Base-by-base conservation (phyloP, 176 grass and related monocot species). In the Calamus simplicifolius region DNA sequence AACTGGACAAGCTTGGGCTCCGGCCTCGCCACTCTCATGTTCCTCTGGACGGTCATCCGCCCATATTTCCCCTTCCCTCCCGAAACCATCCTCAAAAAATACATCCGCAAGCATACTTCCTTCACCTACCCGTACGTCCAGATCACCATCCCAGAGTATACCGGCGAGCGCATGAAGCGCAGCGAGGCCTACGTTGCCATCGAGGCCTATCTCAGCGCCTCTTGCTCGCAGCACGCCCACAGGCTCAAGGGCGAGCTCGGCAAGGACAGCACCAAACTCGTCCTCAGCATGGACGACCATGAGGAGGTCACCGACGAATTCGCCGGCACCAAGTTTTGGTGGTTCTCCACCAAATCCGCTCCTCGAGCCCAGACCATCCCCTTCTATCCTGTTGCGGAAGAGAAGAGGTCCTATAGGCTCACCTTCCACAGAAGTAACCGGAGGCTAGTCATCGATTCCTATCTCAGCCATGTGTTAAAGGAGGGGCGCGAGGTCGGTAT, bases 241-340 rank as follows among this genome's bases (percentile, higher is more conserved):
- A 64, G 4, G 43, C 89, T 94, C 62, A 69, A 23, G 54, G 89
- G 77, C 5, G 89, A 94, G 12, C 54, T 94, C 31, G 58, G 67
- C 53, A 70, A 57, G 35, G 70, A 63, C 62, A 81, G 80, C 70
- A 75, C 64, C 50, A 76, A 21, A 16, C 67, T 77, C 18, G 64
- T 63, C 23, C 61, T 94, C 58, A 48, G 77, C 19, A 79, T 94
- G 3, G 89, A 79, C 58, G 77, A 84, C 70, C 3, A 84, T 49
- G 70, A 94, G 43, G 84, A 88, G 77, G 84, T 94, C 27, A 52
- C 62, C 19, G 84, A 94, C 73, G 18, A 19, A 6, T 88, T 81
- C 67, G 29, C 0, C 0, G 84, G 62, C 15, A 59, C 49, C 14
- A 79, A 18, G 25, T 4, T 94, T 19, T 88, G 84, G 89, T 94